Evolutionary conservation across 1,139 yeast genomes (phyloP).

Genomic region (Pichia sp.): DNA sequence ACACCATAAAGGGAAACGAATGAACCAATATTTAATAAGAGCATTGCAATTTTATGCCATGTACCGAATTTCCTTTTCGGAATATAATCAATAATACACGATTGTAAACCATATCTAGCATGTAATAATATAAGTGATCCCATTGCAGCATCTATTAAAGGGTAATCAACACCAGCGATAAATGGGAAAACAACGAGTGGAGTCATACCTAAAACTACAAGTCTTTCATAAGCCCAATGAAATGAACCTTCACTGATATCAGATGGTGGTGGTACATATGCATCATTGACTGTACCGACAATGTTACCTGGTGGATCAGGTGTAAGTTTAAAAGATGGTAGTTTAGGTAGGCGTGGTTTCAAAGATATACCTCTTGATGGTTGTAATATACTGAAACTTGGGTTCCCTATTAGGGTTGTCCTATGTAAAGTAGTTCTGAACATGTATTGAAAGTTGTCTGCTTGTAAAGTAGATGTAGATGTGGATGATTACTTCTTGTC

Average conservation of each 20-base stretch:
- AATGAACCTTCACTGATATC: slow-evolving; percentile 54
- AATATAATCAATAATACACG: slow-evolving; percentile 75
- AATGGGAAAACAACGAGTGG: slow-evolving; percentile 63
- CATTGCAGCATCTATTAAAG: slow-evolving; percentile 52
- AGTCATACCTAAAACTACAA: slow-evolving; percentile 49
- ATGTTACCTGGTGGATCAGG: slow-evolving; percentile 49
- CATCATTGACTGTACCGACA: slow-evolving; percentile 71
- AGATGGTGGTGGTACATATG: slow-evolving; percentile 53
- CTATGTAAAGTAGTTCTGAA: slow-evolving; percentile 5
- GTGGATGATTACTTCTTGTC: too few species aligned
- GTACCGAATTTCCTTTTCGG: slow-evolving; percentile 67
- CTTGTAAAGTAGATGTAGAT: too few species aligned
- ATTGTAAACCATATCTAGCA: slow-evolving; percentile 63
- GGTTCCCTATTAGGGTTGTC: slow-evolving; percentile 5
- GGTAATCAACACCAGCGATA: slow-evolving; percentile 43
- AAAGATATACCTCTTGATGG: slow-evolving; percentile 10
- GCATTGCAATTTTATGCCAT: slow-evolving; percentile 55
- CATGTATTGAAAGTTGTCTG: too few species aligned
- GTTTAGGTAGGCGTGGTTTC: slow-evolving; percentile 16
- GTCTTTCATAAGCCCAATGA: slow-evolving; percentile 69
- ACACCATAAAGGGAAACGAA: slow-evolving; percentile 58
- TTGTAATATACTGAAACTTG: neutral
- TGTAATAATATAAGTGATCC: slow-evolving; percentile 53
- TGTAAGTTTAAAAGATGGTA: slow-evolving; percentile 14
- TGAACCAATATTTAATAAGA: slow-evolving; percentile 57